These are phyloP conservation scores for Agaricus sinodeliciosus DNA, from an alignment of 768 basidiomycete genomes.

Conservation along the genomic window DNA sequence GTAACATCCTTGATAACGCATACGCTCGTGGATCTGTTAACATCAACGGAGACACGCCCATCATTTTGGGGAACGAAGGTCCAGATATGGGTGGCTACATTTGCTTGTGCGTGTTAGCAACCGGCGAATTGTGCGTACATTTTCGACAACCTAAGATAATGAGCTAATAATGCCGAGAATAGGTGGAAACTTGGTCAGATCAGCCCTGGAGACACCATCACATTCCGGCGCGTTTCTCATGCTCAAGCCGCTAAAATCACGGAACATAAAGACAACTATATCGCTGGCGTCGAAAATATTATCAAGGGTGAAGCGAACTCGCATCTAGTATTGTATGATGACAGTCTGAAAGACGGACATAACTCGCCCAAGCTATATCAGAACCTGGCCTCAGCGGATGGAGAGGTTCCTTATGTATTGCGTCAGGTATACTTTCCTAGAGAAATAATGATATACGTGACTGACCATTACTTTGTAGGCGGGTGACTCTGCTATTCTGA, in stretches of 20 bases:
- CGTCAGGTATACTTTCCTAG: slow-evolving; percentile 38
- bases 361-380: neutral
- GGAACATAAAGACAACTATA: slow-evolving; percentile 16
- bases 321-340: neutral
- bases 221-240: slow-evolving; percentile 46
- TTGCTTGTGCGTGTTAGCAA: slow-evolving; percentile 46
- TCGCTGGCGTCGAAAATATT: slow-evolving; percentile 24
- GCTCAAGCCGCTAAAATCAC: slow-evolving; percentile 23
- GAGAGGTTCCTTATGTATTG: slow-evolving; percentile 31
- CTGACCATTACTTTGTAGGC: slow-evolving; percentile 28
- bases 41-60: slow-evolving; percentile 65
- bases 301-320: neutral
- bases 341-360: neutral
- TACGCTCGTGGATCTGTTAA: slow-evolving; percentile 52
- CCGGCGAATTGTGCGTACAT: slow-evolving; percentile 39
- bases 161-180: neutral
- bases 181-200: slow-evolving; percentile 71
- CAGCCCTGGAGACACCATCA: slow-evolving; percentile 46
- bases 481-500: slow-evolving; percentile 56
- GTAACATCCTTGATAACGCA: slow-evolving; percentile 59
- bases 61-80: slow-evolving; percentile 55
- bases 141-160: neutral
- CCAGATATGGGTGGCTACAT: slow-evolving; percentile 62
- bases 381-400: neutral
- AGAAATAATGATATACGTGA: neutral